Evolutionary conservation across 106 monocot genomes (phyloP).

Genomic region (Dioscorea dumetorum): DNA sequence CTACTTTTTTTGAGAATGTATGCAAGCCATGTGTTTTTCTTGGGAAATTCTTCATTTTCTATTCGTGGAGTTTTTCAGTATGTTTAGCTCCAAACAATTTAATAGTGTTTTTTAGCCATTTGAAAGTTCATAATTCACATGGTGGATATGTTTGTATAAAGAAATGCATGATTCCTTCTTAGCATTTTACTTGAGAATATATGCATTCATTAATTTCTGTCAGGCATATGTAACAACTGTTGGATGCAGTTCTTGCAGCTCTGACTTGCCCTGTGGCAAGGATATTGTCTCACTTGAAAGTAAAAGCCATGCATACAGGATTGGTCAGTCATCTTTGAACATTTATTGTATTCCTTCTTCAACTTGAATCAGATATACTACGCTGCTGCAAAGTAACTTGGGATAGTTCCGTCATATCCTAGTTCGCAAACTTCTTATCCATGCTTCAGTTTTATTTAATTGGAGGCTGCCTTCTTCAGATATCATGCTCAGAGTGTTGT

Average conservation of each 20-base stretch:
- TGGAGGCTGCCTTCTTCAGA: slow-evolving; percentile 33
- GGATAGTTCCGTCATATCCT: background rate
- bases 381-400: background rate
- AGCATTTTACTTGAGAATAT: background rate
- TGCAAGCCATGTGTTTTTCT: too few relatives aligned
- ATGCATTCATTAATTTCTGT: background rate
- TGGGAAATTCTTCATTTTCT: too few relatives aligned
- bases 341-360: too few relatives aligned
- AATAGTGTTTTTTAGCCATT: too few relatives aligned
- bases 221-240: background rate
- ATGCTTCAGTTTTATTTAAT: background rate
- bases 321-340: slow-evolving; percentile 25
- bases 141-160: too few relatives aligned
- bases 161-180: too few relatives aligned
- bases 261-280: slow-evolving; percentile 25
- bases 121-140: too few relatives aligned
- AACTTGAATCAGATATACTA: background rate
- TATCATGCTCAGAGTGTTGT: slow-evolving; percentile 62
- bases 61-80: too few relatives aligned
- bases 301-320: slow-evolving; percentile 38
- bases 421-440: background rate
- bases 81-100: too few relatives aligned
- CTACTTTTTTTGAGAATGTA: too few relatives aligned
- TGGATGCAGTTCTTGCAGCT: slow-evolving; percentile 40
- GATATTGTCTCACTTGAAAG: slow-evolving; percentile 41